These are phyloP conservation scores for Areca catechu DNA, from an alignment of 176 grass and related monocot species.

Conservation along the genomic window DNA sequence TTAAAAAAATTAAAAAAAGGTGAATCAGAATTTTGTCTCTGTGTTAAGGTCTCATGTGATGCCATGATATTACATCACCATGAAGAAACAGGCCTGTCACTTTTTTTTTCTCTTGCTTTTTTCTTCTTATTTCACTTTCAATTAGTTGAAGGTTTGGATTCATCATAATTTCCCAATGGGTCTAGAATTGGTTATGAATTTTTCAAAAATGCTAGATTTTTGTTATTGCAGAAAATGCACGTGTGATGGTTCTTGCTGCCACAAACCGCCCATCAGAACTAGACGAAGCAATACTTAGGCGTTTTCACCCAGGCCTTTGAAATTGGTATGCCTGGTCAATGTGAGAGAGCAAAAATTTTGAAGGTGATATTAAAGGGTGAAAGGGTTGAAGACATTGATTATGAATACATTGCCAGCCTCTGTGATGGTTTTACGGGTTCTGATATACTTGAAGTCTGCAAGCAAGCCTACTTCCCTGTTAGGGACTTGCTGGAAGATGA, in stretches of 20 bases:
- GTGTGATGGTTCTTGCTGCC: conserved; percentile 97
- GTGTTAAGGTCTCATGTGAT: too few species aligned
- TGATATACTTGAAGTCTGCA: conserved; percentile 90
- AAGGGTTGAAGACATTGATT: conserved; percentile 60
- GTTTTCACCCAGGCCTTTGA: conserved; percentile 95
- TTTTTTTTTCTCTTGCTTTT: too few species aligned
- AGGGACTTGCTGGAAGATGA: conserved; percentile 79
- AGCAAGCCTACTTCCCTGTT: conserved; percentile 84
- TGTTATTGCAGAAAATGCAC: conserved; percentile 62
- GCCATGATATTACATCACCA: too few species aligned
- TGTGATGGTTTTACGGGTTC: conserved; percentile 94
- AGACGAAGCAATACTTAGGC: conserved; percentile 88
- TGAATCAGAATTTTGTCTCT: too few species aligned
- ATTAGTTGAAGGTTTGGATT: too few species aligned
- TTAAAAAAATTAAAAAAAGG: too few species aligned
- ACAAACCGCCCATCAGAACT: conserved; percentile 91
- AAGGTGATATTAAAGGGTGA: conserved; percentile 85
- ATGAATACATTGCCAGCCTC: conserved; percentile 59
- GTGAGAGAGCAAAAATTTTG: conserved; percentile 91
- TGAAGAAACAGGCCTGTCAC: too few species aligned
- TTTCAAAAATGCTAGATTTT: not conserved
- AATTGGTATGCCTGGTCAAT: conserved; percentile 64
- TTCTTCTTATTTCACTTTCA: too few species aligned
- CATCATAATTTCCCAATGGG: too few species aligned
- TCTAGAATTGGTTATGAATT: too few species aligned